phyloP scores from a whole-genome alignment of 2,329 filamentous ascomycete species.

The Colletotrichum sansevieriae region DNA sequence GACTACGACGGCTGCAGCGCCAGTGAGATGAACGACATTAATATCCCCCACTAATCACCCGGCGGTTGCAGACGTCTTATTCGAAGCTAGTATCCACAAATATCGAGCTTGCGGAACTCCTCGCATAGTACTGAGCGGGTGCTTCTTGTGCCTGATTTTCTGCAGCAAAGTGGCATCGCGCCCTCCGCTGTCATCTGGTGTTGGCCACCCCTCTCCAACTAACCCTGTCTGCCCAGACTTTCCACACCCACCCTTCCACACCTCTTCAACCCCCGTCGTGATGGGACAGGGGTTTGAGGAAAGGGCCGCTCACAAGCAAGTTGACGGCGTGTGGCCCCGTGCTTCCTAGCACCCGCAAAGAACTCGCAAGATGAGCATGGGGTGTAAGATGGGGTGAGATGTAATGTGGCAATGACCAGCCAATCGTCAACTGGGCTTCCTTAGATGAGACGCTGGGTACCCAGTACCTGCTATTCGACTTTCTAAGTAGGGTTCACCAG shows the following conservation, averaged over 20 bases:
- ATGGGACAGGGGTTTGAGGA: conserved; percentile 29
- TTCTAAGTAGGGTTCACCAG: conserved; percentile 22
- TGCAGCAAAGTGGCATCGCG: conserved; percentile 34
- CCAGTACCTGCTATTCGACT: conserved; percentile 28
- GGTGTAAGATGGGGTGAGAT: conserved; percentile 39
- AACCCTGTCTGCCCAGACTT: conserved; percentile 33
- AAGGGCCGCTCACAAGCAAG: conserved; percentile 29
- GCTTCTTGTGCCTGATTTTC: conserved; percentile 30
- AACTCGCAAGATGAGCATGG: conserved; percentile 36
- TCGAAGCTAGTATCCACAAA: conserved; percentile 31
- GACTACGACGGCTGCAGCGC: conserved; percentile 8
- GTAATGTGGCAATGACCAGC: conserved; percentile 34
- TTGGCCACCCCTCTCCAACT: conserved; percentile 37
- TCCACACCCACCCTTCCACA: conserved; percentile 34
- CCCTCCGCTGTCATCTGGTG: conserved; percentile 26
- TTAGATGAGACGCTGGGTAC: conserved; percentile 39
- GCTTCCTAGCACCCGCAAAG: conserved; percentile 28
- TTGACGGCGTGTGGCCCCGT: conserved; percentile 32
- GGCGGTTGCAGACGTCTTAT: conserved; percentile 26
- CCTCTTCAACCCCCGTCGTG: conserved; percentile 22
- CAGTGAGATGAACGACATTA: conserved; percentile 4
- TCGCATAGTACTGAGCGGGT: conserved; percentile 17
- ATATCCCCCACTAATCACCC: conserved; percentile 14
- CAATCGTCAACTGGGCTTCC: conserved; percentile 31
- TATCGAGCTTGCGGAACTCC: conserved; percentile 18